Evolutionary conservation across 2,329 filamentous ascomycete species (phyloP).

Genomic region (Colletotrichum sp.): DNA sequence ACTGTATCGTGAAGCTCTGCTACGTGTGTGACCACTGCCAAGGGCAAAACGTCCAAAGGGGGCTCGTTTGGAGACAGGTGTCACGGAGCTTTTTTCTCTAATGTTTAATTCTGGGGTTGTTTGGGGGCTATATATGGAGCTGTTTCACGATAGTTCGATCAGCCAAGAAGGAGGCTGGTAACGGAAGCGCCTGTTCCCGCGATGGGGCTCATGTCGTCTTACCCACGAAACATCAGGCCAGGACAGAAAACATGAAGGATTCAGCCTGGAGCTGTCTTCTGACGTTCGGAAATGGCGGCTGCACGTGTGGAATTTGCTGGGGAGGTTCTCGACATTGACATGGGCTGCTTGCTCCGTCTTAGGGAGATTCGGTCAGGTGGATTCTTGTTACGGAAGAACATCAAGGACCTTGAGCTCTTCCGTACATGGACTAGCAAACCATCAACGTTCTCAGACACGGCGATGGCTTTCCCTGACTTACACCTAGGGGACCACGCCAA

Average conservation of each 20-base stretch:
- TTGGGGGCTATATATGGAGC: background rate
- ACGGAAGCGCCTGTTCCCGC: background rate
- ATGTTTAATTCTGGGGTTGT: background rate
- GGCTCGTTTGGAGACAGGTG: background rate
- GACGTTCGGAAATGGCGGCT: background rate
- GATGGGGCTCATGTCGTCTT: background rate
- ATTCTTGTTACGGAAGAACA: background rate
- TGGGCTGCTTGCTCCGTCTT: background rate
- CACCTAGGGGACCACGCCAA: background rate
- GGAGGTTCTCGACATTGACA: background rate
- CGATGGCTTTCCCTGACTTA: background rate
- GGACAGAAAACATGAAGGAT: background rate
- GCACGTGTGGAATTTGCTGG: background rate
- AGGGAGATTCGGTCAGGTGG: background rate
- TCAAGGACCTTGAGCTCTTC: background rate
- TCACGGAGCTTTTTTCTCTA: background rate
- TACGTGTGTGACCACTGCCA: background rate
- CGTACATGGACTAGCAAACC: background rate
- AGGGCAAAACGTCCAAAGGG: background rate
- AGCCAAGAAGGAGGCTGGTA: background rate
- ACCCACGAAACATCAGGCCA: background rate
- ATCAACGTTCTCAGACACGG: background rate
- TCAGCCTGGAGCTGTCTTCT: background rate
- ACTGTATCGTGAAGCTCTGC: background rate
- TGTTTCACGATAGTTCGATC: slow-evolving; percentile 13